These are phyloP conservation scores for Clavispora asparagi DNA, from an alignment of 805 yeast genomes.

Conservation along the genomic window DNA sequence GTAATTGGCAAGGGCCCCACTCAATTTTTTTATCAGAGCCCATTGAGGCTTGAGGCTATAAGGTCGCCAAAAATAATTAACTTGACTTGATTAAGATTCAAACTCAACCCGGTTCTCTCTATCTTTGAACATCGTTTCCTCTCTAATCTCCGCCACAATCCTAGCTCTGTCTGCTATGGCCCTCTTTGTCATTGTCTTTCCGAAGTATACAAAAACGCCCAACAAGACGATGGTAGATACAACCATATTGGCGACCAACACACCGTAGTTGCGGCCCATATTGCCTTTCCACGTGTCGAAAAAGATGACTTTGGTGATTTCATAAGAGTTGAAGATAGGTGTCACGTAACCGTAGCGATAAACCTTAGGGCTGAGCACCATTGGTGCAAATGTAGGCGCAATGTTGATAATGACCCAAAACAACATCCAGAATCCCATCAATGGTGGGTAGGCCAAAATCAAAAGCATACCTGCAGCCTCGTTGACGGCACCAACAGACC, in stretches of 20 bases:
- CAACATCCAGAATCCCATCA: slow-evolving; percentile 66
- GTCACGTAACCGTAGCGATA: slow-evolving; percentile 62
- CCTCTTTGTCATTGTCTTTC: slow-evolving; percentile 25
- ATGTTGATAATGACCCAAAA: slow-evolving; percentile 67
- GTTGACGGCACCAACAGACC: slow-evolving; percentile 72
- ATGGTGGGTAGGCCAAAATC: slow-evolving; percentile 53
- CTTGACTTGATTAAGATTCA: not conserved
- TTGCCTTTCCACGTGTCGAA: slow-evolving; percentile 52
- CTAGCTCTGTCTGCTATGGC: slow-evolving; percentile 17
- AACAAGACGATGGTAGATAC: slow-evolving; percentile 43
- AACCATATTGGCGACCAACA: slow-evolving; percentile 57
- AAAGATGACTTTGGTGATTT: slow-evolving; percentile 54
- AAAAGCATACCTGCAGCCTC: slow-evolving; percentile 56
- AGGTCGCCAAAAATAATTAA: too few relatives aligned
- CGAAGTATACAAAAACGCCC: slow-evolving; percentile 39
- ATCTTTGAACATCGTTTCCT: slow-evolving; percentile 5
- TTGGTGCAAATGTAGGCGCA: slow-evolving; percentile 62
- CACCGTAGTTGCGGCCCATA: slow-evolving; percentile 57
- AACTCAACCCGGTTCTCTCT: slow-evolving; percentile 7
- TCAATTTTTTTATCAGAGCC: too few relatives aligned
- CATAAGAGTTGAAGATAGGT: slow-evolving; percentile 66
- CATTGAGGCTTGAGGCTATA: too few relatives aligned
- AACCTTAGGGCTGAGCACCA: slow-evolving; percentile 53
- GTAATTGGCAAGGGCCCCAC: not conserved
- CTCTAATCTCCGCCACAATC: slow-evolving; percentile 8